phyloP scores from a whole-genome alignment of 306 rosid species.

The Gastrolobium bilobum region DNA sequence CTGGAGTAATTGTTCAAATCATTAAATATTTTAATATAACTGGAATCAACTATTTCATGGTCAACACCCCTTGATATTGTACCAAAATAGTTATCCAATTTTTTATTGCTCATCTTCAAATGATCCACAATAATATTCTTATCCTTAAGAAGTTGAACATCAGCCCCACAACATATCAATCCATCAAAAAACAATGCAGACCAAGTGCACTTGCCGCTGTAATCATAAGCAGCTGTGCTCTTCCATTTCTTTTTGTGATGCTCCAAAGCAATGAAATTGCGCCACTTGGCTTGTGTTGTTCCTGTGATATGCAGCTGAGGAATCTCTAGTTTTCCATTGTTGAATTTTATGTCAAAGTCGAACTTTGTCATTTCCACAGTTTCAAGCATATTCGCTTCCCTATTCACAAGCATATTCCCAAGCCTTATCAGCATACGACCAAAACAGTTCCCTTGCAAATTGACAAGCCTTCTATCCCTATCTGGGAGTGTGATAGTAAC shows the following conservation, averaged over 20 bases:
- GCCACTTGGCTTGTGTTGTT: neutral
- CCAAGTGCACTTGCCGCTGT: neutral
- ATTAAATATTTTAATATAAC: neutral
- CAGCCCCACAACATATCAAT: conserved; percentile 32
- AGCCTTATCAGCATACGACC: too few species aligned
- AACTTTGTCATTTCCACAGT: too few species aligned
- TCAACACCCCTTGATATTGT: neutral
- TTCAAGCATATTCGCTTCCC: too few species aligned
- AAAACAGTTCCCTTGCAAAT: too few species aligned
- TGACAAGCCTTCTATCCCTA: too few species aligned
- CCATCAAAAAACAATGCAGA: conserved; percentile 4
- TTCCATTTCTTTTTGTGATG: neutral
- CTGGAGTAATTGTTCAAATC: neutral
- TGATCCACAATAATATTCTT: neutral
- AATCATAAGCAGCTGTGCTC: neutral
- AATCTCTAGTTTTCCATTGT: too few species aligned
- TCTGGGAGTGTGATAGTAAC: too few species aligned
- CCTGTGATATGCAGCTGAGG: neutral
- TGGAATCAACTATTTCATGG: neutral
- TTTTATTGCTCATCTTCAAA: neutral
- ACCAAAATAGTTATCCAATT: too few species aligned
- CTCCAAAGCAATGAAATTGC: conserved; percentile 44
- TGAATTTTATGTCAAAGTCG: too few species aligned
- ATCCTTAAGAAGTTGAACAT: conserved; percentile 18
- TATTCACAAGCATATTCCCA: too few species aligned